Evolutionary conservation across 768 basidiomycete species (phyloP).

Genomic region (Infundibulicybe gibba): DNA sequence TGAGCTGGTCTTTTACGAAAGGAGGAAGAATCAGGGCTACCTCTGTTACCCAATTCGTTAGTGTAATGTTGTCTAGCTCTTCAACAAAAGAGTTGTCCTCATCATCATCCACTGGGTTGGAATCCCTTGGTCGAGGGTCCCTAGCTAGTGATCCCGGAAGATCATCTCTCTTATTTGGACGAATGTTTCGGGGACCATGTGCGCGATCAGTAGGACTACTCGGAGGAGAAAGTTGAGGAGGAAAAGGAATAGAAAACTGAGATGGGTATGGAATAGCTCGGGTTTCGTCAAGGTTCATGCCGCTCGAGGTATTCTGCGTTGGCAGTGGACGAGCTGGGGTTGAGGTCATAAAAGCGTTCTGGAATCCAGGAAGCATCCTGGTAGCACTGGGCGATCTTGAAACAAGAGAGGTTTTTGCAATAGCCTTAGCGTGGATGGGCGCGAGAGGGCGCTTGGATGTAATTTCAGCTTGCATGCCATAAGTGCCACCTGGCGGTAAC

Average conservation of each 20-base stretch:
- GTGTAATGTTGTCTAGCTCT: conserved; percentile 29
- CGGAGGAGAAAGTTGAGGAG: conserved; percentile 13
- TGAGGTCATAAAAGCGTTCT: conserved; percentile 47
- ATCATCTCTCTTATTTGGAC: conserved; percentile 12
- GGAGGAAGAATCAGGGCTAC: conserved; percentile 28
- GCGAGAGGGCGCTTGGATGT: too few species aligned
- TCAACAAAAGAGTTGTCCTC: conserved; percentile 23
- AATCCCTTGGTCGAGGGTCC: conserved; percentile 15
- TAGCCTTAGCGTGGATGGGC: too few species aligned
- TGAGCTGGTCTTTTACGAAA: background rate
- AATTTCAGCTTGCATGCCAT: too few species aligned
- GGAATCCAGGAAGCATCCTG: conserved; percentile 45
- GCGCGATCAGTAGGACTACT: conserved; percentile 16
- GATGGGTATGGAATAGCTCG: background rate
- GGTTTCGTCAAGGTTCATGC: conserved; percentile 9
- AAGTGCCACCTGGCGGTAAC: conserved; percentile 28
- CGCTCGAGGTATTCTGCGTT: conserved; percentile 13
- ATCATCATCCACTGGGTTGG: conserved; percentile 27
- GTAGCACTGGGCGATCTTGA: conserved; percentile 15
- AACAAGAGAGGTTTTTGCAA: background rate
- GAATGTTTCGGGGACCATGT: too few species aligned
- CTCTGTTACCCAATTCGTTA: conserved; percentile 52
- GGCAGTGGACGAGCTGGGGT: conserved; percentile 27
- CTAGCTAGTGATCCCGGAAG: too few species aligned
- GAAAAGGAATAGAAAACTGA: conserved; percentile 5